Percentiles rank a stretch among this genome's conserved stretches.
These are phyloP conservation scores for Fragilaria crotonensis DNA, from an alignment of 108 stramenopile genomes.

Conservation along the genomic window DNA sequence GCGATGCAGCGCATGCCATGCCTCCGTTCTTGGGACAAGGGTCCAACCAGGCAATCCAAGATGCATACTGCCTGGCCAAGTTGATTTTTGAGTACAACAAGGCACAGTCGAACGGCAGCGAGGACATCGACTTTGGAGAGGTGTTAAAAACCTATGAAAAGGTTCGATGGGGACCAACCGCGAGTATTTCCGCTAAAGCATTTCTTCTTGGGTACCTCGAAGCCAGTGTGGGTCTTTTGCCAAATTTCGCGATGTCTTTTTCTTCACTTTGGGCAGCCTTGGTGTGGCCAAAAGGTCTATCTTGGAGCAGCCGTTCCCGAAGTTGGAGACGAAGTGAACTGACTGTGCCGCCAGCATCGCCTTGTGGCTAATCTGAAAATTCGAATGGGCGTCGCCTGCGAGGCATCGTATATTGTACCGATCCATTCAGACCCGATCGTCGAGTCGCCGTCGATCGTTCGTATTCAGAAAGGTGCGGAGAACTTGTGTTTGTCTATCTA, in stretches of 20 bases:
- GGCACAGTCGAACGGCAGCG: conserved; percentile 7
- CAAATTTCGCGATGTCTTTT: conserved; percentile 70
- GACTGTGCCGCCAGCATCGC: too few species aligned
- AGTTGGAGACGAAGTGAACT: background rate
- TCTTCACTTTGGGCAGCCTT: conserved; percentile 43
- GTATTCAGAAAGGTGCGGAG: too few species aligned
- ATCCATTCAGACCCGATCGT: too few species aligned
- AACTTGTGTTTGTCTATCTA: too few species aligned
- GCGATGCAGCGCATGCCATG: conserved; percentile 95
- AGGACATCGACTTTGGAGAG: conserved; percentile 20
- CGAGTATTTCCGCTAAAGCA: conserved; percentile 68
- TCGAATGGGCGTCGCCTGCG: too few species aligned
- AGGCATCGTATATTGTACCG: too few species aligned
- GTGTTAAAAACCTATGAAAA: conserved; percentile 57
- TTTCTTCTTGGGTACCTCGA: conserved; percentile 75
- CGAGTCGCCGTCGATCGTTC: too few species aligned
- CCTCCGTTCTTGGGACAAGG: conserved; percentile 96
- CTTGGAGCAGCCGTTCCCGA: background rate
- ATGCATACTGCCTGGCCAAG: conserved; percentile 57
- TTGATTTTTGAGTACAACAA: conserved; percentile 49
- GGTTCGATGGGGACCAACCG: conserved; percentile 60
- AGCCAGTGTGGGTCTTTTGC: conserved; percentile 36
- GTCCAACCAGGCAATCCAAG: conserved; percentile 94
- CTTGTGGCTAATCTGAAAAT: too few species aligned
- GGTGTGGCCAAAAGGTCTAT: conserved; percentile 37